These are phyloP conservation scores for Apiospora kogelbergensis DNA, from an alignment of 2,329 filamentous ascomycete genomes.

Conservation along the genomic window DNA sequence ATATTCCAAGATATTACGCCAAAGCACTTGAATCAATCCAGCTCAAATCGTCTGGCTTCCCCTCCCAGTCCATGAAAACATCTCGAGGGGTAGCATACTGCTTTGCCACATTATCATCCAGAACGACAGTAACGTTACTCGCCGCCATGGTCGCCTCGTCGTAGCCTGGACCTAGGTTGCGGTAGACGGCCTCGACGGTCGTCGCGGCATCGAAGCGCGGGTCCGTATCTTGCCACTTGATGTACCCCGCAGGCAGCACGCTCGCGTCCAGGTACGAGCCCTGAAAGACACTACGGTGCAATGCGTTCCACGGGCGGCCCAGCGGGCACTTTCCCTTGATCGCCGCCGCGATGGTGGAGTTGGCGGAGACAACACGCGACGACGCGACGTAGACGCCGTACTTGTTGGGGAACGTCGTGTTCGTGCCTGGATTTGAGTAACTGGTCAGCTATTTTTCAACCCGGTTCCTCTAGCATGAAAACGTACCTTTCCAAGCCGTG, in stretches of 20 bases:
- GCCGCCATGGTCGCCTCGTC: slow-evolving; percentile 45
- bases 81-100: not conserved
- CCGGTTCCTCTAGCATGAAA: too few species aligned
- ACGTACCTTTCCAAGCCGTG: slow-evolving; percentile 64
- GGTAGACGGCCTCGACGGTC: slow-evolving; percentile 58
- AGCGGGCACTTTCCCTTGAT: slow-evolving; percentile 51
- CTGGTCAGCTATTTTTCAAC: not conserved
- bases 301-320: slow-evolving; percentile 62
- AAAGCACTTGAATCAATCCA: not conserved
- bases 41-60: not conserved
- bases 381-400: slow-evolving; percentile 66
- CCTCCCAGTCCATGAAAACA: not conserved
- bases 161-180: slow-evolving; percentile 52
- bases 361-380: slow-evolving; percentile 54
- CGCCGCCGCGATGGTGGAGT: slow-evolving; percentile 39
- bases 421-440: slow-evolving; percentile 35
- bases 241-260: slow-evolving; percentile 54
- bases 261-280: slow-evolving; percentile 54
- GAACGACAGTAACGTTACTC: slow-evolving; percentile 43
- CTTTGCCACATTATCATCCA: slow-evolving; percentile 33
- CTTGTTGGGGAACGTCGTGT: slow-evolving; percentile 65
- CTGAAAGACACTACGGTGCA: slow-evolving; percentile 58
- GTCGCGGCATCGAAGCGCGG: slow-evolving; percentile 39
- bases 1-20: not conserved
- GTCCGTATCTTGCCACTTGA: slow-evolving; percentile 44